Evolutionary conservation across 164 flowering plant genomes (phyloP).

Genomic region (Berberis thunbergii): DNA sequence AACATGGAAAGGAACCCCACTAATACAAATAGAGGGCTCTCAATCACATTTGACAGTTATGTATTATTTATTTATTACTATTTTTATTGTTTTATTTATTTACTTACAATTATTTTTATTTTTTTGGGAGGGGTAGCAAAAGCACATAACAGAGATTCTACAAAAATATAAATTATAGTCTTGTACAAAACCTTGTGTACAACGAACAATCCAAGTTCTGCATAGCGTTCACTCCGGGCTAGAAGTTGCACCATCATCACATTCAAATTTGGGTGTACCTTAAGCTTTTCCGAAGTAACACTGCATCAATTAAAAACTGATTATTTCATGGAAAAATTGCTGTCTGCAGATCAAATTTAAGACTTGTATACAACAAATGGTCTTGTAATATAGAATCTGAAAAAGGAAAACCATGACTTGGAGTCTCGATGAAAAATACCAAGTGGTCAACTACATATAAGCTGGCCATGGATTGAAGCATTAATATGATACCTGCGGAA

Average conservation of each 20-base stretch:
- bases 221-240: constrained; percentile 61
- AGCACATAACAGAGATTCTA: background rate
- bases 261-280: constrained; percentile 61
- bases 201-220: constrained; percentile 68
- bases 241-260: constrained; percentile 67
- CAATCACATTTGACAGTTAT: too few species aligned
- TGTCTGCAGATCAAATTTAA: background rate
- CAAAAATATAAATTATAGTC: background rate
- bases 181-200: constrained; percentile 54
- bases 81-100: too few species aligned
- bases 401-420: background rate
- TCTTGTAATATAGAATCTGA: background rate
- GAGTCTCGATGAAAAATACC: background rate
- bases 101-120: background rate
- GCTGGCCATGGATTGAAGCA: background rate
- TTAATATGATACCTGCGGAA: constrained; percentile 55
- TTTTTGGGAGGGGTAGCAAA: background rate
- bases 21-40: too few species aligned
- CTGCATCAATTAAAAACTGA: constrained; percentile 27
- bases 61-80: too few species aligned
- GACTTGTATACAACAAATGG: background rate
- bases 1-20: too few species aligned
- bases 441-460: background rate
- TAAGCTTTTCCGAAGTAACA: constrained; percentile 58
- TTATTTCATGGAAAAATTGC: background rate